phyloP scores from a whole-genome alignment of 1,284 basidiomycete species.

The Puccinia coronata region DNA sequence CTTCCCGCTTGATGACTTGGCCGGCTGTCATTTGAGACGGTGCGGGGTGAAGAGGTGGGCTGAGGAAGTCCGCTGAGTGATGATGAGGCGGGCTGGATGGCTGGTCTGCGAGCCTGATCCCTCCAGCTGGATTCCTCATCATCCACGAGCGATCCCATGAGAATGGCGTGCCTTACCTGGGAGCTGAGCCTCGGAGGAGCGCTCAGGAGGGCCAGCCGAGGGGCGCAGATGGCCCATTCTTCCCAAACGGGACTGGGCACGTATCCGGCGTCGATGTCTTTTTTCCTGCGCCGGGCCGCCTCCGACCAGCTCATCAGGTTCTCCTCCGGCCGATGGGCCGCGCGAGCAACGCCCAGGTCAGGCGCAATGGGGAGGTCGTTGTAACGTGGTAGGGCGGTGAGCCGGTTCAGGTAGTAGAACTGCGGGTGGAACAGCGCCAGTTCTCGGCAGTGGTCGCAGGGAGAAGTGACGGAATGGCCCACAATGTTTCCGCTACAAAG shows the following conservation, averaged over 20 bases:
- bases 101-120: not conserved
- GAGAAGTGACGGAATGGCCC: conserved; percentile 8
- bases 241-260: not conserved
- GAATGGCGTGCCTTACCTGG: not conserved
- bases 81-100: not conserved
- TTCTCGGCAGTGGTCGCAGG: conserved; percentile 24
- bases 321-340: not conserved
- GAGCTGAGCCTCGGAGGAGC: not conserved
- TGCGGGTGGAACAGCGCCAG: not conserved
- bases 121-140: not conserved
- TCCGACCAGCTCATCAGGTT: conserved; percentile 12
- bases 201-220: not conserved
- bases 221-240: not conserved
- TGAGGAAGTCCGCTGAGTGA: not conserved
- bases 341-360: not conserved
- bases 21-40: not conserved
- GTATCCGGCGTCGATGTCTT: not conserved
- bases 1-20: too few relatives aligned
- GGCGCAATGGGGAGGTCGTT: not conserved
- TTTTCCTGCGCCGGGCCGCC: not conserved
- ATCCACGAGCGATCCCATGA: not conserved
- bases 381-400: conserved; percentile 20
- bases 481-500: conserved; percentile 42
- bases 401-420: conserved; percentile 15
- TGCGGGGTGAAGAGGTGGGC: not conserved